phyloP scores from a whole-genome alignment of 2,329 filamentous ascomycete species.

The Alternaria solani region DNA sequence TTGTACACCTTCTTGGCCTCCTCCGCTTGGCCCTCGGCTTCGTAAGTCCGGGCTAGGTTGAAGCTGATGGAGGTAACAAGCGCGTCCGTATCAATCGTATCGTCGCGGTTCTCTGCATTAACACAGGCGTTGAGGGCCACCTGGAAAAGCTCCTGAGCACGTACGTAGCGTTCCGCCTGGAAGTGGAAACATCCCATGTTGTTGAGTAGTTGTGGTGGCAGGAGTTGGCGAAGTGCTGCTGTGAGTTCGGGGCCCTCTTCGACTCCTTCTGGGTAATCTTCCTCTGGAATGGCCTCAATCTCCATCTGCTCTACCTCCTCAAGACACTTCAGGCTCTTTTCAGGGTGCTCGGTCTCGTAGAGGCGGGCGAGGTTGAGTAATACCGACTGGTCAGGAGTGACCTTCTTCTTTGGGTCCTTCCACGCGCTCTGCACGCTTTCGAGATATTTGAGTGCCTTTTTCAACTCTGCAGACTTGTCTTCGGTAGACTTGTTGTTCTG shows the following conservation, averaged over 20 bases:
- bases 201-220: conserved; percentile 92
- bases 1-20: conserved; percentile 91
- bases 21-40: conserved; percentile 80
- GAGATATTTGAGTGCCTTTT: conserved; percentile 84
- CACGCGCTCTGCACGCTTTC: conserved; percentile 86
- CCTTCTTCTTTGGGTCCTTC: conserved; percentile 90
- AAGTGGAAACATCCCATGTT: conserved; percentile 98
- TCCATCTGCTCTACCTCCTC: conserved; percentile 93
- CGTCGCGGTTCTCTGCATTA: conserved; percentile 77
- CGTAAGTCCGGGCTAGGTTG: conserved; percentile 93
- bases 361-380: conserved; percentile 89
- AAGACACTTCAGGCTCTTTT: conserved; percentile 91
- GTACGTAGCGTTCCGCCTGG: conserved; percentile 80
- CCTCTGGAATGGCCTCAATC: conserved; percentile 76
- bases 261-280: conserved; percentile 69
- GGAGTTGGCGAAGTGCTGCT: conserved; percentile 72
- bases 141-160: conserved; percentile 88
- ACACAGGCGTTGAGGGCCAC: conserved; percentile 89
- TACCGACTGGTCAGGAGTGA: conserved; percentile 83
- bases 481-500: conserved; percentile 78
- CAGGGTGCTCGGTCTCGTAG: conserved; percentile 84
- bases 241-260: conserved; percentile 59
- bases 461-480: conserved; percentile 83
- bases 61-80: conserved; percentile 96
- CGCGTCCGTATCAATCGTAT: conserved; percentile 83